Evolutionary conservation across 306 rosid genomes (phyloP).

Genomic region (Crotalaria pallida): DNA sequence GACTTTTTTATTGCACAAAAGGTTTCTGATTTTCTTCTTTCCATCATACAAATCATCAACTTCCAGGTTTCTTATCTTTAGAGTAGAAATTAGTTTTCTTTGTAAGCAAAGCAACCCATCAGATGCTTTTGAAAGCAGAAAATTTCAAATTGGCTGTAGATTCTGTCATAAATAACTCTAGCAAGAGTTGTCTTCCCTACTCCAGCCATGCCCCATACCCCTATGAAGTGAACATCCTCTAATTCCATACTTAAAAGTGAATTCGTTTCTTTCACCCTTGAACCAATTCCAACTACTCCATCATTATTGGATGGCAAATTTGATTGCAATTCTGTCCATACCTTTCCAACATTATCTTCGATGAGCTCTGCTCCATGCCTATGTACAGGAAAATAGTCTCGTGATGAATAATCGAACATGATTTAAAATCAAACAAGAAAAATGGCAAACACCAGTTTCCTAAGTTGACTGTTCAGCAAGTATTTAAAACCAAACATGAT

Average conservation of each 20-base stretch:
- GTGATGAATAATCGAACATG: too few species aligned
- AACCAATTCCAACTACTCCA: constrained; percentile 23
- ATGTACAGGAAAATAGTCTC: too few species aligned
- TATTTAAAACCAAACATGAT: too few species aligned
- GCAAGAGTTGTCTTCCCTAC: constrained; percentile 36
- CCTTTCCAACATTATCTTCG: constrained; percentile 21
- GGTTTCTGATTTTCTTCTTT: neutral
- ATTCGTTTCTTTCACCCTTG: neutral
- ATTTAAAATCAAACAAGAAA: too few species aligned
- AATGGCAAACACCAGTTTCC: neutral
- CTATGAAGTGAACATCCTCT: constrained; percentile 18
- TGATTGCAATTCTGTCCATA: neutral
- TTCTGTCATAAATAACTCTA: constrained; percentile 9
- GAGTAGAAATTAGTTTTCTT: neutral
- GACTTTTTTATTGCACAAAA: constrained; percentile 16
- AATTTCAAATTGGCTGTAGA: constrained; percentile 15
- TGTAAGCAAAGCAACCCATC: constrained; percentile 19
- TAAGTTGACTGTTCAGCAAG: too few species aligned
- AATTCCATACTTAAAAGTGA: neutral
- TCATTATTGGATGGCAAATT: neutral
- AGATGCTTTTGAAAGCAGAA: neutral
- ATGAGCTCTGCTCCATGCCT: constrained; percentile 16
- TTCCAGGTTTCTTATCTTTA: neutral
- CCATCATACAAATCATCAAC: neutral
- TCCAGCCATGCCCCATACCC: constrained; percentile 31